Conservation (phyloP, 2,329 filamentous ascomycete species). For the Fusarium nelsonii region DNA sequence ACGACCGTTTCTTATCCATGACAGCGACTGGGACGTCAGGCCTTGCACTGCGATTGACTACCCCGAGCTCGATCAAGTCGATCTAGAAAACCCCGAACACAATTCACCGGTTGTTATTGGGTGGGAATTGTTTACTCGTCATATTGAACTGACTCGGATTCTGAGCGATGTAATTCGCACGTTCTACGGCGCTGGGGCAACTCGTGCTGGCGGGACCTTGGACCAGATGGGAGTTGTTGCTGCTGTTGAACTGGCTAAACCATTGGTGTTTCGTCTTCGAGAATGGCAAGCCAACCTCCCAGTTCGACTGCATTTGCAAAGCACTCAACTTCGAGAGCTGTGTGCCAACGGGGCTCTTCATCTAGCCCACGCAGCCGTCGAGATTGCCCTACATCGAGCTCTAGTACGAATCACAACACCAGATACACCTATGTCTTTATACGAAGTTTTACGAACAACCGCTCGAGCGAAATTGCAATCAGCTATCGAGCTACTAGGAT, state of each 20-base stretch:
- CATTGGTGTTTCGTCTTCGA: slow-evolving; percentile 51
- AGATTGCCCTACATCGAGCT: slow-evolving; percentile 64
- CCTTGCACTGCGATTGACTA: slow-evolving; percentile 54
- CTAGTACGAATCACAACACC: slow-evolving; percentile 60
- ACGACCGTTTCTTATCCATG: slow-evolving; percentile 65
- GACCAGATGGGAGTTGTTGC: slow-evolving; percentile 52
- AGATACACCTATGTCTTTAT: slow-evolving; percentile 48
- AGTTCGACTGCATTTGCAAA: slow-evolving; percentile 59
- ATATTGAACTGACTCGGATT: slow-evolving; percentile 64
- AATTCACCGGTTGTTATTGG: slow-evolving; percentile 60
- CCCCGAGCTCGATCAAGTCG: slow-evolving; percentile 54
- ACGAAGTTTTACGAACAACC: slow-evolving; percentile 53
- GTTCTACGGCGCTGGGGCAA: slow-evolving; percentile 59
- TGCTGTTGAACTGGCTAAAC: slow-evolving; percentile 52
- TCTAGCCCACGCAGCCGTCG: slow-evolving; percentile 64
- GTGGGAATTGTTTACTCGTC: slow-evolving; percentile 62
- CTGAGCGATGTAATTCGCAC: slow-evolving; percentile 63
- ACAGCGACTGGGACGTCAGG: slow-evolving; percentile 67
- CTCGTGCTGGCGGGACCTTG: slow-evolving; percentile 47
- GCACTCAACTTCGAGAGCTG: slow-evolving; percentile 56
- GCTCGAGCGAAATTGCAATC: slow-evolving; percentile 56
- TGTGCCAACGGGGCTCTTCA: slow-evolving; percentile 61
- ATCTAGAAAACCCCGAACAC: slow-evolving; percentile 53
- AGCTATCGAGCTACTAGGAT: slow-evolving; percentile 57
- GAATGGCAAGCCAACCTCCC: slow-evolving; percentile 63